Evolutionary conservation across 2,329 filamentous ascomycete species (phyloP).

Genomic region (Nemania sp.): DNA sequence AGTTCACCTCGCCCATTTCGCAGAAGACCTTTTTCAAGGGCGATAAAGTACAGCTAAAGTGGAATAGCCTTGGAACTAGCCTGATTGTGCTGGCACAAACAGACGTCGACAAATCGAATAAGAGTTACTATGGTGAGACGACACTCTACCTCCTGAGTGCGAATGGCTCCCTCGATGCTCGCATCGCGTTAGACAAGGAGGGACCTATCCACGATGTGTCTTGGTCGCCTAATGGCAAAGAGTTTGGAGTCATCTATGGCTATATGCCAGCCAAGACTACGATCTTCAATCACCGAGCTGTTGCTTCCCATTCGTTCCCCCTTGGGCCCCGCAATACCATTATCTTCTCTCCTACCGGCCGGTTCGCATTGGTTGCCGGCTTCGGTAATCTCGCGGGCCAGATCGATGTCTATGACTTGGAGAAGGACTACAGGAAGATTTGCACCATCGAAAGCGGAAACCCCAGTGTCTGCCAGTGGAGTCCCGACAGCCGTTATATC

Average conservation of each 20-base stretch:
- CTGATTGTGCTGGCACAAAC: conserved; percentile 96
- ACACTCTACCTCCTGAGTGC: conserved; percentile 95
- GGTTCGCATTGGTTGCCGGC: conserved; percentile 92
- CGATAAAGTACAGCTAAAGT: conserved; percentile 98
- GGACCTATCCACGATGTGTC: conserved; percentile 97
- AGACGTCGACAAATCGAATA: conserved; percentile 97
- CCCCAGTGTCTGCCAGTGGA: conserved; percentile 97
- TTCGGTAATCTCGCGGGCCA: conserved; percentile 98
- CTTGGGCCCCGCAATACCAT: conserved; percentile 94
- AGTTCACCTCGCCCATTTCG: conserved; percentile 84
- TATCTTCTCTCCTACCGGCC: conserved; percentile 90
- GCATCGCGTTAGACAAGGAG: conserved; percentile 93
- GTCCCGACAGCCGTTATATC: conserved; percentile 93
- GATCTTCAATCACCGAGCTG: conserved; percentile 92
- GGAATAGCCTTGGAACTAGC: conserved; percentile 92
- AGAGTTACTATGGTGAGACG: conserved; percentile 99
- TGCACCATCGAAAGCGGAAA: conserved; percentile 95
- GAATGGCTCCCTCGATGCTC: conserved; percentile 90
- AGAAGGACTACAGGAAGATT: conserved; percentile 93
- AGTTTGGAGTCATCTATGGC: conserved; percentile 97
- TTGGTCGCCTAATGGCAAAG: conserved; percentile 98
- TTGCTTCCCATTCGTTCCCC: conserved; percentile 85
- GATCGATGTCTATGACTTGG: conserved; percentile 96
- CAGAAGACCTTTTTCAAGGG: conserved; percentile 99
- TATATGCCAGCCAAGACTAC: conserved; percentile 99